These are phyloP conservation scores for Zopfochytrium polystomum DNA, from an alignment of 371 early-diverging fungal species.

Conservation along the genomic window DNA sequence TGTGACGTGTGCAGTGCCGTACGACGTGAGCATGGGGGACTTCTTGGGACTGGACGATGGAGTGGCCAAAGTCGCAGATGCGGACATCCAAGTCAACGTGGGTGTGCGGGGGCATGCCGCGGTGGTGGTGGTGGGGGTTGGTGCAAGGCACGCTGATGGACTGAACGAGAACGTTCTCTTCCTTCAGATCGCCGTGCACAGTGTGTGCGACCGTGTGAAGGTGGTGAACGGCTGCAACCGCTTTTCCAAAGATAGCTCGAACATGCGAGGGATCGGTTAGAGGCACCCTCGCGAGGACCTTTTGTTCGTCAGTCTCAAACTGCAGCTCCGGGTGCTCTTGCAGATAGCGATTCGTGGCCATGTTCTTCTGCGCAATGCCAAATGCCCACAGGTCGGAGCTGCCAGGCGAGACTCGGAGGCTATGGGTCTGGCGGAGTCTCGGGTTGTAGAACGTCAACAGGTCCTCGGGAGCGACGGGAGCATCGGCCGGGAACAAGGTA, in stretches of 20 bases:
- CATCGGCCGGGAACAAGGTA: background rate
- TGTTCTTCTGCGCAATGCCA: background rate
- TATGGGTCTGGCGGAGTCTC: background rate
- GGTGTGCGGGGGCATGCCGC: background rate
- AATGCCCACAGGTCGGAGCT: conserved; percentile 24
- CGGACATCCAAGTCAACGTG: background rate
- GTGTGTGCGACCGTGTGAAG: conserved; percentile 7
- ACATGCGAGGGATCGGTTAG: conserved; percentile 51
- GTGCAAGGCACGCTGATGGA: background rate
- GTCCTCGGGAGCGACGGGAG: background rate
- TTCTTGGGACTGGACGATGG: background rate
- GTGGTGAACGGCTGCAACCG: conserved; percentile 10
- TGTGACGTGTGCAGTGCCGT: conserved; percentile 18
- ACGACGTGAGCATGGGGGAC: background rate
- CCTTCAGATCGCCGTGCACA: conserved; percentile 81
- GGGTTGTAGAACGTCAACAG: conserved; percentile 10
- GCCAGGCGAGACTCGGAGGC: conserved; percentile 15
- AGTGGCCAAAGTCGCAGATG: conserved; percentile 17
- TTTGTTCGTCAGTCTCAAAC: background rate
- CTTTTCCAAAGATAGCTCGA: conserved; percentile 3
- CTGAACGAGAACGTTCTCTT: conserved; percentile 79
- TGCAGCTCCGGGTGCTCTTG: background rate
- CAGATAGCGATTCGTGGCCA: background rate
- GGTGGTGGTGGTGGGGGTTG: too few species aligned
- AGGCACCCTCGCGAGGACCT: conserved; percentile 17